These are phyloP conservation scores for Alternaria triticina DNA, from an alignment of 2,329 filamentous ascomycete genomes.

Conservation along the genomic window DNA sequence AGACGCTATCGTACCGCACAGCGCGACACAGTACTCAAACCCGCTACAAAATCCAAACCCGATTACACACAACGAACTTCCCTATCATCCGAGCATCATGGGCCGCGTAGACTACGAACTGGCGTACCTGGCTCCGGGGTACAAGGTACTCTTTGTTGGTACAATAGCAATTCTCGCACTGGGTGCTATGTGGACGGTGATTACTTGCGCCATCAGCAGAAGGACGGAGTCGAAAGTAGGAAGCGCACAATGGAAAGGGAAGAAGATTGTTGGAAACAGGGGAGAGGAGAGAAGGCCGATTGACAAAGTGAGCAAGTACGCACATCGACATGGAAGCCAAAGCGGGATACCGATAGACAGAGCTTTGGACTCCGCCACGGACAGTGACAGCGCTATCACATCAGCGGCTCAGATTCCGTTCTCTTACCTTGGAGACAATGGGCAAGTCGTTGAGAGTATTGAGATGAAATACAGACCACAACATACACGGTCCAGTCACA, in stretches of 20 bases:
- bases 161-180: conserved; percentile 7
- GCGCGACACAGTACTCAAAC: not conserved
- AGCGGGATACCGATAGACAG: not conserved
- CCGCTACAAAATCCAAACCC: not conserved
- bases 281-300: conserved; percentile 12
- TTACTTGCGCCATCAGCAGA: conserved; percentile 17
- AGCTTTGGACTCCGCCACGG: too few relatives aligned
- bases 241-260: not conserved
- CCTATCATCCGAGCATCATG: not conserved
- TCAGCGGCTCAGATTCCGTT: not conserved
- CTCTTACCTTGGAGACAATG: not conserved
- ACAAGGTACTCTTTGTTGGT: conserved; percentile 2
- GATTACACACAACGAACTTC: not conserved
- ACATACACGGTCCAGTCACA: not conserved
- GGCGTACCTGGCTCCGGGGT: conserved; percentile 6
- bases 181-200: conserved; percentile 6
- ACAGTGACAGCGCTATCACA: not conserved
- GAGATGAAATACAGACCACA: not conserved
- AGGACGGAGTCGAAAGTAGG: not conserved
- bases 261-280: not conserved
- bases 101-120: conserved; percentile 8
- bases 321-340: not conserved
- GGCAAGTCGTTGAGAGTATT: not conserved
- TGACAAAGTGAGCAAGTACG: conserved; percentile 23
- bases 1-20: conserved; percentile 7